A percentile compares a stretch with the other conserved stretches of the same genome.
Conservation (phyloP, 805 yeast species). For the Naumovozyma castellii region DNA sequence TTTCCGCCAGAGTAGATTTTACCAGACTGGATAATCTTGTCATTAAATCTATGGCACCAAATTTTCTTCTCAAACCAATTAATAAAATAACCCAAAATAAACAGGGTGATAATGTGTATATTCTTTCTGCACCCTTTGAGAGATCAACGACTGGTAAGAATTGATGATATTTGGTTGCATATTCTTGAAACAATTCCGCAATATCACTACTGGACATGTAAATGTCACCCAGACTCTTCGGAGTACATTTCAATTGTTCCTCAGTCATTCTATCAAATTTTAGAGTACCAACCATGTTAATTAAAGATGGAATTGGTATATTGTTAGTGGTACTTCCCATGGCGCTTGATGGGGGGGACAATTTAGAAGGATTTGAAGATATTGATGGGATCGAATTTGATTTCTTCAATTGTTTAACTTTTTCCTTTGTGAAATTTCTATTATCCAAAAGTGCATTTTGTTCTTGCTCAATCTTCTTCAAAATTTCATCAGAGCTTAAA, state of each 20-base stretch:
- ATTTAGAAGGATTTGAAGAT: neutral
- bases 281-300: neutral
- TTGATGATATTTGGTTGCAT: slow-evolving; percentile 69
- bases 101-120: slow-evolving; percentile 74
- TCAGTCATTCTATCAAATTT: slow-evolving; percentile 19
- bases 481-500: slow-evolving; percentile 23
- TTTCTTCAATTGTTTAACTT: slow-evolving; percentile 13
- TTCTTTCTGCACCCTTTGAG: slow-evolving; percentile 66
- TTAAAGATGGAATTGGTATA: neutral
- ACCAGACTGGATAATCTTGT: slow-evolving; percentile 57
- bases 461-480: slow-evolving; percentile 22
- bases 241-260: slow-evolving; percentile 42
- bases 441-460: slow-evolving; percentile 21
- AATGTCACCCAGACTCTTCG: slow-evolving; percentile 65
- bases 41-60: slow-evolving; percentile 36
- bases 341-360: too few species aligned
- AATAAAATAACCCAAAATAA: slow-evolving; percentile 90
- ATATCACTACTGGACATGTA: slow-evolving; percentile 53
- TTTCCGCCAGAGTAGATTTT: slow-evolving; percentile 72
- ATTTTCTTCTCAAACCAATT: slow-evolving; percentile 64
- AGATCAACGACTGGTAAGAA: slow-evolving; percentile 84
- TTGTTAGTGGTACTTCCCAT: too few species aligned
- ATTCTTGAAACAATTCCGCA: slow-evolving; percentile 53
- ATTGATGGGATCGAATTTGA: neutral
- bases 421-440: slow-evolving; percentile 26